Evolutionary conservation across 495 filamentous ascomycete genomes (phyloP).

Genomic region (Aspergillus cristatus): DNA sequence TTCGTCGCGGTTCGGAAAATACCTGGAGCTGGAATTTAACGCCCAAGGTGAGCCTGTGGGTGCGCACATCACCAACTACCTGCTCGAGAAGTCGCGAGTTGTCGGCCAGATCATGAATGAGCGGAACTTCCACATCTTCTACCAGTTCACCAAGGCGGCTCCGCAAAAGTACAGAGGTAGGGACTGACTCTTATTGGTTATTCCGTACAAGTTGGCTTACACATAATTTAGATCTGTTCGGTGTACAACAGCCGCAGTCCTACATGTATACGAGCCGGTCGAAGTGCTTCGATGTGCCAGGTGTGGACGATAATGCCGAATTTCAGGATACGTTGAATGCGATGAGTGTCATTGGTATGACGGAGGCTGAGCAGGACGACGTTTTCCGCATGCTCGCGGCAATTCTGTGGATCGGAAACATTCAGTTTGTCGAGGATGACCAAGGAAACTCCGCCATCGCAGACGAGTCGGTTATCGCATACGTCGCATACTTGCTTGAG

Average conservation of each 20-base stretch:
- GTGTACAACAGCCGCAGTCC: constrained; percentile 82
- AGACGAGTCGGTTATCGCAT: constrained; percentile 86
- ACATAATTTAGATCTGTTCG: constrained; percentile 56
- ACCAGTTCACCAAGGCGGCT: constrained; percentile 95
- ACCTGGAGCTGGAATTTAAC: constrained; percentile 97
- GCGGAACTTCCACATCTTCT: constrained; percentile 99
- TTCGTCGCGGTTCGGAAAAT: constrained; percentile 96
- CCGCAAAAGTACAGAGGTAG: constrained; percentile 69
- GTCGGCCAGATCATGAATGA: constrained; percentile 94
- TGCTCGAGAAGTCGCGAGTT: constrained; percentile 91
- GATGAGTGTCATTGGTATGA: constrained; percentile 89
- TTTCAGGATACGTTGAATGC: constrained; percentile 85
- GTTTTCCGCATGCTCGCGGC: constrained; percentile 95
- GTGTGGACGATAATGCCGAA: constrained; percentile 87
- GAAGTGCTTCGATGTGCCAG: constrained; percentile 87
- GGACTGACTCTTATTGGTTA: background rate
- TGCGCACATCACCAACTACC: constrained; percentile 96
- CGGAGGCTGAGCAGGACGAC: constrained; percentile 82
- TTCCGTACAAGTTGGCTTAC: constrained; percentile 6
- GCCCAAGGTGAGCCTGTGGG: constrained; percentile 85
- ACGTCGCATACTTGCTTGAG: constrained; percentile 87
- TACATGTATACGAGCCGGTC: constrained; percentile 94
- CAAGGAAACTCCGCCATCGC: constrained; percentile 75
- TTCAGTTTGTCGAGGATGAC: constrained; percentile 81
- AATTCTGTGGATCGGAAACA: constrained; percentile 91